Evolutionary conservation across 805 yeast species (phyloP), one percentile per base, ranked within the genome.

Genomic region (Suhomyces emberorum): DNA sequence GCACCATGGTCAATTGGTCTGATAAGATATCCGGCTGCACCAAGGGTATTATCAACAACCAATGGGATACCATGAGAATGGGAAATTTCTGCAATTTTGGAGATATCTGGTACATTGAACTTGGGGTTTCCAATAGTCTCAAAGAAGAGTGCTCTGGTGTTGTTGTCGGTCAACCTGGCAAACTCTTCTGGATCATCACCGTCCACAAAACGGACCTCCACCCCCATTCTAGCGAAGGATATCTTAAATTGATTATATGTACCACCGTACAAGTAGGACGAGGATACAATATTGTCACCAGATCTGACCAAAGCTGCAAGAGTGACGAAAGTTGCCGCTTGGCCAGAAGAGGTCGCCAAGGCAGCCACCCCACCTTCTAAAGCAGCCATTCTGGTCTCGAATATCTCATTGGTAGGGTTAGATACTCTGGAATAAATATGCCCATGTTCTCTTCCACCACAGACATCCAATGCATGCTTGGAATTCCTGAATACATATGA

Each of bases 211-310:
- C 88, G 76, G 36, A 84, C 75, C 55, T 84, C 88, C 49, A 91
- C 83, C 22, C 96, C 96, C 37, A 88, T 69, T 57, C 95, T 77
- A 65, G 85, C 84, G 73, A 91, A 84, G 15, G 91, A 81, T 48
- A 88, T 95, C 63, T 88, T 88, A 72, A 91, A 86, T 61, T 91
- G 96, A 61, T 91, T 91, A 69, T 83, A 88, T 39, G 97, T 89
- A 54, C 98, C 98, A 48, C 98, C 98, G 59, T 93, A 91, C 44
- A 91, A 70, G 70, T 59, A 87, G 5, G 95, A 77, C 15, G 96
- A 82, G 19, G 96, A 81, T 37, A 91, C 77, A 48, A 91, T 76
- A 67, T 93, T 93, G 59, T 88, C 95, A 51, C 98, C 98, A 38
- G 77, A 61, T 49, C 83, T 87, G 24, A 95, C 95, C 49, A 88